Conservation (phyloP, 1,139 yeast genomes). For the Blastobotrys indianensis region DNA sequence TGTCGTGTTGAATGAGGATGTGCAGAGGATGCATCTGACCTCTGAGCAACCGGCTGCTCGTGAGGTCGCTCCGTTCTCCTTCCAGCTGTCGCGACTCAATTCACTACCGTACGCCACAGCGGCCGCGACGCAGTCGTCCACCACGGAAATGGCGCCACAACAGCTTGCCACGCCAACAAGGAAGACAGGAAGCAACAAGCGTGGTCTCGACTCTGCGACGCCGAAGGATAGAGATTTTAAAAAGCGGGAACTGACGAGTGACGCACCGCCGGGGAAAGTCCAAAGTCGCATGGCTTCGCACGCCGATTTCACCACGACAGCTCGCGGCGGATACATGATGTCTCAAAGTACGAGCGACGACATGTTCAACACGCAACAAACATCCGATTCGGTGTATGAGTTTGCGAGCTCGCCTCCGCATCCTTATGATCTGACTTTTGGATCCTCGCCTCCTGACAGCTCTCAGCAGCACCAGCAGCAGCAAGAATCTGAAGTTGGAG, state of each 20-base stretch:
- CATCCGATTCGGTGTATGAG: constrained; percentile 8
- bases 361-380: constrained; percentile 1
- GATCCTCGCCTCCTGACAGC: constrained; percentile 1
- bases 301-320: background rate
- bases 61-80: constrained; percentile 9
- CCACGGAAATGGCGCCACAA: no score
- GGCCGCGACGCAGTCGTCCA: no score
- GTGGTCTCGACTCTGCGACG: no score
- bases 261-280: no score
- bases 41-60: background rate
- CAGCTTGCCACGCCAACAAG: no score
- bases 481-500: no score
- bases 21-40: no score
- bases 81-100: constrained; percentile 4
- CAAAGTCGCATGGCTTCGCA: no score
- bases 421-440: background rate
- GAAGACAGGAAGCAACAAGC: no score
- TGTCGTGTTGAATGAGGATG: no score
- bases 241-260: no score
- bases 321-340: background rate
- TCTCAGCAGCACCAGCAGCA: background rate
- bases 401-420: constrained; percentile 5
- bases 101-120: constrained; percentile 8
- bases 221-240: no score
- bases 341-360: constrained; percentile 5